Evolutionary conservation across 1,284 basidiomycete genomes (phyloP), one percentile per base, ranked within the genome.

Genomic region (Exobasidium cylindrosporum): DNA sequence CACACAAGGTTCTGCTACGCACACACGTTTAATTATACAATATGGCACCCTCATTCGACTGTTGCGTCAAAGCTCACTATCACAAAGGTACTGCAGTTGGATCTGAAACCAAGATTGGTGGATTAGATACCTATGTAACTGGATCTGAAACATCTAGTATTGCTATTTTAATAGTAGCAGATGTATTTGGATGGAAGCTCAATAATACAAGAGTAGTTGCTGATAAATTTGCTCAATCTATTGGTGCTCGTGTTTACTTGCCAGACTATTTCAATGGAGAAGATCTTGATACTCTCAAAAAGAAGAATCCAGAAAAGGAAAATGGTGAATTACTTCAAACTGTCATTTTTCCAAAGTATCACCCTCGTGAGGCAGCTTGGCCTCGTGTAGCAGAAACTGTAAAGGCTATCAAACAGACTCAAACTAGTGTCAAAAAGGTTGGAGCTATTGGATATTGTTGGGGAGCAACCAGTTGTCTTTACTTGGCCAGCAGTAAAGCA

Each of bases 401-500:
- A 24, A 28, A 44, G 11, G 54, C 55, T 1, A 46, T 62, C 40
- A 13, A 29, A 17, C 24, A 50, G 17, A 14, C 13, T 4, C 13
- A 60, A 35, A n/a, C 32, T 11, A 24, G 49, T 40, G 43, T 14
- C 13, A 60, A 57, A 21, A 46, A 52, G 50, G 29, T 67, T 21
- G 60, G 54, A 13, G 54, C 64, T 7, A 50, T 58, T 32, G 66
- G 65, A 52, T 67, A 50, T 52, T 67, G 64, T 58, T 68, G 66
- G 66, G 66, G 66, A 14, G 66, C 66, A 10, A 57, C 60, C 7
- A 57, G 54, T 6, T 35, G 14, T 47, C 32, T 66, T 26, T 50
- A 61, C 31, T 56, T 67, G 26, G 60, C 54, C 21, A 54, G 43
- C 4, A 50, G 52, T 4, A 46, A 49, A 28, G 61, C 55, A 14